Percentiles rank a stretch among this genome's conserved stretches.
Conservation (phyloP, 2,329 filamentous ascomycete species). For the Ophiocordyceps unilateralis region DNA sequence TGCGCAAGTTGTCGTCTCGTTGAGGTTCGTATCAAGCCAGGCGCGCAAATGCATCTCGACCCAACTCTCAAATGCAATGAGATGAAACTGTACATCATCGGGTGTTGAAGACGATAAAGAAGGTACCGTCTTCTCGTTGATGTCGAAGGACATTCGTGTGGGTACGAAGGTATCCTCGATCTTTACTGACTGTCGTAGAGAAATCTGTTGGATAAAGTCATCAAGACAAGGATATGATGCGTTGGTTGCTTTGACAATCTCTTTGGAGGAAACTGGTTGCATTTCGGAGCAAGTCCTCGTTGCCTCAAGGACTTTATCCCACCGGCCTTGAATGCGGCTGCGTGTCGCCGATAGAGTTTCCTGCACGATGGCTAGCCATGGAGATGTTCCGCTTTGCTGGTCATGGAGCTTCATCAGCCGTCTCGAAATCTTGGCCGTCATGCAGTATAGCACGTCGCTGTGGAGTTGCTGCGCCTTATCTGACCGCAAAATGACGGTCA, state of each 20-base stretch:
- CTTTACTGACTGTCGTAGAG: too few species aligned
- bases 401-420: slow-evolving; percentile 22
- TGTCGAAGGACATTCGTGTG: background rate
- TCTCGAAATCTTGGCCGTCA: slow-evolving; percentile 25
- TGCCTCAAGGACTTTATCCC: too few species aligned
- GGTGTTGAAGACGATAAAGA: too few species aligned
- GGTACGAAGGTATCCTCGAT: too few species aligned
- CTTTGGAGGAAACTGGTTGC: too few species aligned
- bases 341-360: background rate
- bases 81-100: background rate
- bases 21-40: slow-evolving; percentile 16
- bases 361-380: too few species aligned
- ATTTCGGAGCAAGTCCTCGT: too few species aligned
- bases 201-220: too few species aligned
- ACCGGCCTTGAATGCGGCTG: background rate
- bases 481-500: slow-evolving; percentile 11
- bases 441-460: slow-evolving; percentile 16
- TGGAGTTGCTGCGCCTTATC: slow-evolving; percentile 2
- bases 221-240: too few species aligned
- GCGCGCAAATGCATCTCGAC: slow-evolving; percentile 18
- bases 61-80: slow-evolving; percentile 31
- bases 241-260: too few species aligned
- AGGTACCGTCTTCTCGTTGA: background rate
- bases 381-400: too few species aligned
- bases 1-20: slow-evolving; percentile 9